These are phyloP conservation scores for Protomyces gravidus DNA, from an alignment of 1,139 yeast genomes.

Conservation along the genomic window DNA sequence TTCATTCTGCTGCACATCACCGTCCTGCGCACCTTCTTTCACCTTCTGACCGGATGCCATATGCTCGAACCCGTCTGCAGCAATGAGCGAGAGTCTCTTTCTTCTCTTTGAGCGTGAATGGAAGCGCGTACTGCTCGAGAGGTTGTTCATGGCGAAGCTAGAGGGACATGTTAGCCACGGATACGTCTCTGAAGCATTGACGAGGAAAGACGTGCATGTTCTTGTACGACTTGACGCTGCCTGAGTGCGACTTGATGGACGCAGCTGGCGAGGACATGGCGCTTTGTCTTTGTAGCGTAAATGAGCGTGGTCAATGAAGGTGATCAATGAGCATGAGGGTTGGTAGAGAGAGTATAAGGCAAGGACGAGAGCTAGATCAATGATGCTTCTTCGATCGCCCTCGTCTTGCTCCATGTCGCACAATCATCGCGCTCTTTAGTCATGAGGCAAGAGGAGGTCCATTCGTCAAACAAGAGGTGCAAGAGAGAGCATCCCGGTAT, in stretches of 20 bases:
- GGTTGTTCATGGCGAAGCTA: not conserved
- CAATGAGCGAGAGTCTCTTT: not conserved
- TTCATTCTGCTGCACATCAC: not conserved
- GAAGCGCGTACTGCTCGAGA: not conserved
- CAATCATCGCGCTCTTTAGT: no score
- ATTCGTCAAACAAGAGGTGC: no score
- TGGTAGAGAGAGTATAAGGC: no score
- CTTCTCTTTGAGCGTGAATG: not conserved
- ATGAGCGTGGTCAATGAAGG: no score
- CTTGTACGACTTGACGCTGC: not conserved
- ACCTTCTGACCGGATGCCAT: no score
- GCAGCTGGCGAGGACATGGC: not conserved
- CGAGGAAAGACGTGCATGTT: not conserved
- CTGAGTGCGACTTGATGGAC: conserved; percentile 2
- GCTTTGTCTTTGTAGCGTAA: no score
- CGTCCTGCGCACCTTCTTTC: not conserved
- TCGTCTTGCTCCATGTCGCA: no score
- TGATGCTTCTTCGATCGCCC: no score
- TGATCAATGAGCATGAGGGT: no score
- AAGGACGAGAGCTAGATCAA: no score
- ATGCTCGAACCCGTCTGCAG: not conserved
- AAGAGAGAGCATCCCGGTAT: no score
- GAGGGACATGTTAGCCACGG: not conserved
- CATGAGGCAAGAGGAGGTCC: no score
- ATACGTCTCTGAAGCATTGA: not conserved